These are phyloP conservation scores for Stemphylium lycopersici DNA, from an alignment of 2,329 filamentous ascomycete species.

Conservation along the genomic window DNA sequence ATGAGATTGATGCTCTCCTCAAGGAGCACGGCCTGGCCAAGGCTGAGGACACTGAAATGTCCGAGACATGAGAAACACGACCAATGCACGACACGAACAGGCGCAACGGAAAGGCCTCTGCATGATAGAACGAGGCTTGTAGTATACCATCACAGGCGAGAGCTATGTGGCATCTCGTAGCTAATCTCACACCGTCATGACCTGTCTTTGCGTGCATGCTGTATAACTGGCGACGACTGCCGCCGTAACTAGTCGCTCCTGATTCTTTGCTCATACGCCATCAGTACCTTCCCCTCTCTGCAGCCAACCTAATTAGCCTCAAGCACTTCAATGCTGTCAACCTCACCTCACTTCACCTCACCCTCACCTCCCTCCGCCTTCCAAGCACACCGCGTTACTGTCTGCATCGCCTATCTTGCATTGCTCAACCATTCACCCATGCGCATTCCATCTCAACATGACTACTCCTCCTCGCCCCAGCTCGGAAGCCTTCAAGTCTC, in stretches of 20 bases:
- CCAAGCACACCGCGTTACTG: slow-evolving; percentile 10
- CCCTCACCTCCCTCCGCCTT: neutral
- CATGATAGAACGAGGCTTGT: slow-evolving; percentile 40
- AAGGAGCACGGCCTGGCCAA: slow-evolving; percentile 97
- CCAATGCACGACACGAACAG: slow-evolving; percentile 24
- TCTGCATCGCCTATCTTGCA: slow-evolving; percentile 27
- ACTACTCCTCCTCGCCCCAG: slow-evolving; percentile 26
- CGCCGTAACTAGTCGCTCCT: neutral
- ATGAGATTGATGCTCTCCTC: slow-evolving; percentile 91
- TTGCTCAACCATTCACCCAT: slow-evolving; percentile 21
- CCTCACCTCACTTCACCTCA: slow-evolving; percentile 10
- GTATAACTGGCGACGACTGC: neutral
- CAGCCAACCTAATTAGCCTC: neutral
- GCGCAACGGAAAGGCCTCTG: slow-evolving; percentile 31
- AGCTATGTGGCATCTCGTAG: slow-evolving; percentile 32
- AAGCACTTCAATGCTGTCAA: neutral
- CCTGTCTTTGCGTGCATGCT: slow-evolving; percentile 2
- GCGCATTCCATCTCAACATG: slow-evolving; percentile 33
- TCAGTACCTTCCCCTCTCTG: neutral
- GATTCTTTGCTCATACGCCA: neutral
- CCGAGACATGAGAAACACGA: slow-evolving; percentile 39
- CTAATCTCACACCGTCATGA: slow-evolving; percentile 36
- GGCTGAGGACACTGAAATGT: slow-evolving; percentile 47
- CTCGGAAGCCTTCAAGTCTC: slow-evolving; percentile 2
- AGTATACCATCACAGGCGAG: slow-evolving; percentile 43